These are phyloP conservation scores for Boletellus emodensis DNA, from an alignment of 768 basidiomycete genomes.

Conservation along the genomic window DNA sequence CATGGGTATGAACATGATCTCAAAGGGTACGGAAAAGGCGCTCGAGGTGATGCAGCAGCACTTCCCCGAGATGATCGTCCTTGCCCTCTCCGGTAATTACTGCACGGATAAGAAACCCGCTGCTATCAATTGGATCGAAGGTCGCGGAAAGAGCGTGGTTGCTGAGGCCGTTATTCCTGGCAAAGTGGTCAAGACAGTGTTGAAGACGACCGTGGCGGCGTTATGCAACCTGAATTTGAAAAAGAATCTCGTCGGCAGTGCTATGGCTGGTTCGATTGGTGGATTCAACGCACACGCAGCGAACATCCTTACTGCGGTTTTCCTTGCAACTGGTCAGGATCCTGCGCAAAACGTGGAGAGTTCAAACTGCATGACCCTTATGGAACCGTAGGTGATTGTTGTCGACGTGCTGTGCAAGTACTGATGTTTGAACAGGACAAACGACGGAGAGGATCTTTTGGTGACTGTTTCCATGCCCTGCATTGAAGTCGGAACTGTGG, in stretches of 20 bases:
- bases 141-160: constrained; percentile 95
- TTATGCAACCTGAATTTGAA: constrained; percentile 89
- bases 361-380: constrained; percentile 96
- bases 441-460: constrained; percentile 85
- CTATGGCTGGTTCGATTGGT: constrained; percentile 97
- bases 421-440: constrained; percentile 50
- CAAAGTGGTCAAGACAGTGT: constrained; percentile 77
- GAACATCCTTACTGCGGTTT: constrained; percentile 94
- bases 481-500: constrained; percentile 97
- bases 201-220: constrained; percentile 92
- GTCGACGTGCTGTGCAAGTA: not conserved
- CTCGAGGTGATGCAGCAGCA: constrained; percentile 70
- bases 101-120: constrained; percentile 99
- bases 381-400: constrained; percentile 78
- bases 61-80: constrained; percentile 89
- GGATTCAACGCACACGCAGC: constrained; percentile 99
- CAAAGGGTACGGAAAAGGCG: constrained; percentile 95
- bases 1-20: constrained; percentile 99
- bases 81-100: constrained; percentile 94
- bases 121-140: constrained; percentile 99
- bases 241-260: constrained; percentile 97
- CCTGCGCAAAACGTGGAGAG: constrained; percentile 99
- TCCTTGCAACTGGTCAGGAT: constrained; percentile 95
- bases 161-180: constrained; percentile 94
- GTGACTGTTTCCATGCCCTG: constrained; percentile 98